Evolutionary conservation across 306 rosid species (phyloP).

Genomic region (Pyrus betulifolia): DNA sequence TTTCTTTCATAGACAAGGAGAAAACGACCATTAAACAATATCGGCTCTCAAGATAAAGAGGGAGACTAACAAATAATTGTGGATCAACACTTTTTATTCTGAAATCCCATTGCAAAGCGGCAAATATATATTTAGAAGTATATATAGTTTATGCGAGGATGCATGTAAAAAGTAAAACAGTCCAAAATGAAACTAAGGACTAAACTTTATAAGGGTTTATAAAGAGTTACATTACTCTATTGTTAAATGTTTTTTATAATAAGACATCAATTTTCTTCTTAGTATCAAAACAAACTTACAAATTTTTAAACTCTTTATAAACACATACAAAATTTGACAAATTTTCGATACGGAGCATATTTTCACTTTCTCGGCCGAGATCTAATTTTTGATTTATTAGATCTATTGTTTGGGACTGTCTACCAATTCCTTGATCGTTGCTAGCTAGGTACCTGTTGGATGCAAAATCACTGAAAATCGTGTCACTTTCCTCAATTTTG

Average conservation of each 20-base stretch:
- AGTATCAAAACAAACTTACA: rapidly evolving
- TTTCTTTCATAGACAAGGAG: background rate
- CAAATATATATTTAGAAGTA: too few relatives aligned
- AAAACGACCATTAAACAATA: background rate
- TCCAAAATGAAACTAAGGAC: too few relatives aligned
- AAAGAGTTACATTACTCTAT: too few relatives aligned
- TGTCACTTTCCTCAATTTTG: background rate
- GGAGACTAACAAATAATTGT: background rate
- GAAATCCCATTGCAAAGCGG: too few relatives aligned
- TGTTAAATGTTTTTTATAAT: too few relatives aligned
- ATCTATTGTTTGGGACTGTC: background rate
- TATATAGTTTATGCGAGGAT: too few relatives aligned
- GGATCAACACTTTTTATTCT: background rate
- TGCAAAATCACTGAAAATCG: background rate
- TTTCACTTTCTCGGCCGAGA: background rate
- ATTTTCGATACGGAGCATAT: background rate
- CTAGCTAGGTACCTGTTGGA: background rate
- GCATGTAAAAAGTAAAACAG: too few relatives aligned
- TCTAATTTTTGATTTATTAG: background rate
- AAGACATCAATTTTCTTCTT: too few relatives aligned
- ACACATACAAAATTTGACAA: too few relatives aligned
- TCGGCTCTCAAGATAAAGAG: background rate
- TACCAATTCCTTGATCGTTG: background rate
- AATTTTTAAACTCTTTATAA: too few relatives aligned
- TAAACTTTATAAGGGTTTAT: background rate